These are phyloP conservation scores for Pichia sp. DNA, from an alignment of 1,139 yeast genomes.

Conservation along the genomic window DNA sequence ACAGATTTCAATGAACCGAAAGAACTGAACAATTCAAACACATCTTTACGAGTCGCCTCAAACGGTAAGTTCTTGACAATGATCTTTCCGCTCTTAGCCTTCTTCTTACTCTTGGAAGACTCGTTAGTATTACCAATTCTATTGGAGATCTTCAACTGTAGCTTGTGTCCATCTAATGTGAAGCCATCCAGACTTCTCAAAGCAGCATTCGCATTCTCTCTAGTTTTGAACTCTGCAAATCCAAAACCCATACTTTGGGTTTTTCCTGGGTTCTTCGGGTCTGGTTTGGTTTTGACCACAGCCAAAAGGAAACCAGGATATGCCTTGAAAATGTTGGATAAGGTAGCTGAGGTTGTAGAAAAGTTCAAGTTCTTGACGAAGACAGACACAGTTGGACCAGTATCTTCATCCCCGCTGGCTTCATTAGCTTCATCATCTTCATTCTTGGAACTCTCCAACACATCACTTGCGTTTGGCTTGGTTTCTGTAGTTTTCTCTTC, in stretches of 20 bases:
- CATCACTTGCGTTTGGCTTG: constrained; percentile 41
- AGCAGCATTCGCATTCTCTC: constrained; percentile 75
- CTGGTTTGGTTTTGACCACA: constrained; percentile 82
- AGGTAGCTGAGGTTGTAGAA: constrained; percentile 58
- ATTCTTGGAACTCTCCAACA: constrained; percentile 31
- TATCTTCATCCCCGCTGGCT: constrained; percentile 41
- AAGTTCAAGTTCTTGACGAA: constrained; percentile 92
- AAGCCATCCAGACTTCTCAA: constrained; percentile 71
- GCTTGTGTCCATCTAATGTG: constrained; percentile 81
- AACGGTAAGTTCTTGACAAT: constrained; percentile 96
- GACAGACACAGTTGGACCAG: constrained; percentile 77
- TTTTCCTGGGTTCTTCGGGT: constrained; percentile 65
- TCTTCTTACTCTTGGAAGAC: constrained; percentile 32
- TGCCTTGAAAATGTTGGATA: constrained; percentile 59
- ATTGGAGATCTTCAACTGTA: constrained; percentile 83
- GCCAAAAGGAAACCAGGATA: constrained; percentile 80
- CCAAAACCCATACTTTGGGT: constrained; percentile 95
- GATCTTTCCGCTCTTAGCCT: constrained; percentile 60
- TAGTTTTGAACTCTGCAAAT: constrained; percentile 80
- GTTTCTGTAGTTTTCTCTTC: constrained; percentile 37
- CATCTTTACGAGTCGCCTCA: constrained; percentile 90
- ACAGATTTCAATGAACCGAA: constrained; percentile 94
- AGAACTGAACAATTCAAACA: constrained; percentile 83
- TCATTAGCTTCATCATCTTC: constrained; percentile 26
- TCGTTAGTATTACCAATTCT: constrained; percentile 43